A percentile compares a stretch with the other conserved stretches of the same genome.
Conservation (phyloP, 352 stramenopile genomes). For the Phytopythium cucurbitacearum region DNA sequence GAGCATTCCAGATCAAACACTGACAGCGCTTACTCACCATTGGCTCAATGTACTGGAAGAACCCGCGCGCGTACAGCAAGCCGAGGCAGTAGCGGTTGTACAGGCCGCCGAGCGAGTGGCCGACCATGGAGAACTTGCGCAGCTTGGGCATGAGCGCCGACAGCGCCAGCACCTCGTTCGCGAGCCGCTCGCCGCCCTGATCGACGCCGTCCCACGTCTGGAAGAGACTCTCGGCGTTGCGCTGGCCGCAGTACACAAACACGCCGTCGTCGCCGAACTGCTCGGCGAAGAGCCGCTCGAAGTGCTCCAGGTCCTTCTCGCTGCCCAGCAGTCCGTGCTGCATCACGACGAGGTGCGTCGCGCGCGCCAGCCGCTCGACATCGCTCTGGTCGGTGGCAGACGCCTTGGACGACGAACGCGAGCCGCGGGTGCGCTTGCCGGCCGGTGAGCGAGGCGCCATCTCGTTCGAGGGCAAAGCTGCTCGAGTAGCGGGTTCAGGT, state of each 20-base stretch:
- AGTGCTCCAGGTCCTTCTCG: slow-evolving; percentile 53
- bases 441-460: no score
- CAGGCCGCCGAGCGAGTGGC: slow-evolving; percentile 74
- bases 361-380: slow-evolving; percentile 8
- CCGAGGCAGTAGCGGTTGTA: slow-evolving; percentile 79
- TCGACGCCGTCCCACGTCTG: slow-evolving; percentile 81
- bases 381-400: slow-evolving; percentile 3
- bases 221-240: slow-evolving; percentile 60
- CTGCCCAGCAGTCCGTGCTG: slow-evolving; percentile 72
- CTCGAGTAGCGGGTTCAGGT: no score
- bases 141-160: slow-evolving; percentile 54
- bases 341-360: slow-evolving; percentile 63
- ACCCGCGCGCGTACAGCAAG: slow-evolving; percentile 54
- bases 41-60: slow-evolving; percentile 67
- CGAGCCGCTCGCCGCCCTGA: slow-evolving; percentile 54
- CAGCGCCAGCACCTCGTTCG: slow-evolving; percentile 56
- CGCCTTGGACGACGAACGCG: not conserved
- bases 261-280: slow-evolving; percentile 38
- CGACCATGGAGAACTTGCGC: slow-evolving; percentile 66
- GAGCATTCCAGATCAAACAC: not conserved
- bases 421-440: not conserved
- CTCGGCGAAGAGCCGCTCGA: slow-evolving; percentile 49
- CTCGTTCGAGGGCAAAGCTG: no score
- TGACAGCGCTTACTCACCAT: slow-evolving; percentile 33
- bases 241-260: slow-evolving; percentile 34